phyloP scores from a whole-genome alignment of 495 filamentous ascomycete genomes.

The Penicillium herquei region DNA sequence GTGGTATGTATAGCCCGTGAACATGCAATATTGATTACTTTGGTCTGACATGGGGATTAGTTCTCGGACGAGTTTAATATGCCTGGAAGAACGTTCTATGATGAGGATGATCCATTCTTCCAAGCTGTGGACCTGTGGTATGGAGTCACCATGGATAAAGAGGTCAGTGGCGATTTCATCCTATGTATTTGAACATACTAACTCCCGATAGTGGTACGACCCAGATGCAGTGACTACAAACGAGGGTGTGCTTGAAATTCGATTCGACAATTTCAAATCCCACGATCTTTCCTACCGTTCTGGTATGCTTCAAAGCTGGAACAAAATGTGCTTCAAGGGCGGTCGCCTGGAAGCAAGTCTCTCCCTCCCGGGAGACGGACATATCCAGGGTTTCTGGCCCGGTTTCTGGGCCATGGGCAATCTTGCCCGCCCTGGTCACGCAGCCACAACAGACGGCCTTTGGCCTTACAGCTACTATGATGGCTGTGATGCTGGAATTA shows the following conservation, averaged over 20 bases:
- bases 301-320: conserved; percentile 83
- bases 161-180: conserved; percentile 37
- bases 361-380: conserved; percentile 69
- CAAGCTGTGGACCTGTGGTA: conserved; percentile 77
- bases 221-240: conserved; percentile 70
- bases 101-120: conserved; percentile 71
- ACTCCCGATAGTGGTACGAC: conserved; percentile 66
- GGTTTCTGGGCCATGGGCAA: conserved; percentile 84
- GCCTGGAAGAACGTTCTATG: conserved; percentile 69
- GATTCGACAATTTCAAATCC: conserved; percentile 65
- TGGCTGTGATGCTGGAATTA: conserved; percentile 71
- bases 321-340: conserved; percentile 75
- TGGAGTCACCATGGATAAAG: conserved; percentile 72
- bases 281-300: conserved; percentile 71
- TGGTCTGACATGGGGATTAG: conserved; percentile 29
- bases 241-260: conserved; percentile 64
- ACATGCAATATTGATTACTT: not conserved
- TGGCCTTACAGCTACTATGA: conserved; percentile 80
- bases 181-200: not conserved
- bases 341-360: conserved; percentile 75
- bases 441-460: conserved; percentile 68
- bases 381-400: conserved; percentile 73
- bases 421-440: conserved; percentile 67
- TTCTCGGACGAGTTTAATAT: conserved; percentile 81
- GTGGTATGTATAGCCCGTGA: conserved; percentile 47